Base-by-base conservation (phyloP, 2,329 filamentous ascomycete genomes). In the Cercospora sesami region DNA sequence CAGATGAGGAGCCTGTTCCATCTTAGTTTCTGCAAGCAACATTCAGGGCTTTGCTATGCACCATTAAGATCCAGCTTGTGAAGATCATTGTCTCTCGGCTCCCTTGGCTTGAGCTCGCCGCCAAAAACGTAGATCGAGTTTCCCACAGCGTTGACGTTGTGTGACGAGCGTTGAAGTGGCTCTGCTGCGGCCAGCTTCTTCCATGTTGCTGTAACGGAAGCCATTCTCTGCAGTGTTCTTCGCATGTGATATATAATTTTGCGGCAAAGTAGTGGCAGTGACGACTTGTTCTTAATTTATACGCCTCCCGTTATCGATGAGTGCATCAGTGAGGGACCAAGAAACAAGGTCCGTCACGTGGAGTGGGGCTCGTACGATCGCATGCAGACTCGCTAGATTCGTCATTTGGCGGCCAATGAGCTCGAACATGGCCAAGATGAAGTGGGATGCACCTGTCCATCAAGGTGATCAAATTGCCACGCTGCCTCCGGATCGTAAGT, bases 41-140 rank as follows among this genome's bases (percentile, higher is more conserved):
- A 5, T 26, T 3, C 4, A 5, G 23, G 12, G 5, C 9, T 4
- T 23, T 16, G 31, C 7, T 28, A 68, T 18, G 3, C 21, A 60
- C 58, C 60, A 42, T 60, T 23, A 18, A 70, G 26, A 7, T 62
- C 62, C 12, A 94, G 75, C 63, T 87, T 81, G 76, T 93, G 89
- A 78, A 95, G 85, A 72, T 88, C 84, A 75, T 92, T 92, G 80
- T 93, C 91, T 65, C 90, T 85, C 6, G 90, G 89, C 75, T 91
- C 81, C 59, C 88, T 84, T 3, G 90, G 85, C 57, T 83, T 80
- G 60, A 89, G 79, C 78, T 95, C 92, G 72, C 92, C 93, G 68
- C 93, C 92, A 75, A 93, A 96, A 74, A 96, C 83, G 78, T 88
- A 90, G 55, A 86, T 84, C n/a, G 81, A 83, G 14, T 84, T 81